Evolutionary conservation across 78 protist genomes (phyloP), one percentile per base, ranked within the genome.

Genomic region (Dictyostelium firmibasis): DNA sequence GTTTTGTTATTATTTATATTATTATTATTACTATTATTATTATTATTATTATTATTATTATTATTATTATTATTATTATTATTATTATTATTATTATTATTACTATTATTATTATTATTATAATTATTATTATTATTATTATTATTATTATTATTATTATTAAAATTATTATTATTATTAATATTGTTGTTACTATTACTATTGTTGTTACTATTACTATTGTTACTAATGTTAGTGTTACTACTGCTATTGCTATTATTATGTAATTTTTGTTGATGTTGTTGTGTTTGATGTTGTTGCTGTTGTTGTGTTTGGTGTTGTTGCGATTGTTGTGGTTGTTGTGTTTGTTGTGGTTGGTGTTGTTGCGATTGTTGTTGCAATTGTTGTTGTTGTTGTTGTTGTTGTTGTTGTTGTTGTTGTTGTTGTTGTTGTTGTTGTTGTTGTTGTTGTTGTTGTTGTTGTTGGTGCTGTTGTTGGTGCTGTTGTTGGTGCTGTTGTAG

Each of bases 301-400:
- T 82, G 33, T 29, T 33, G 53, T 35, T 82, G 76, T 20, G 33
- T 29, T 33, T 47, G 76, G 0, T 70, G 50, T 82, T 35, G 31
- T 18, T 33, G 44, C 35, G 7, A 14, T 0, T 31, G 43, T 29
- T 69, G 75, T 72, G 72, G 78, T 43, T 64, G 78, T n/a, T 38
- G 27, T 35, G 25, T 20, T 47, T 41, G 36, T 44, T 44, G 41
- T 47, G 25, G 69, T 47, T 79, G 36, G 13, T 83, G 87, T 36
- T 38, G 87, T 64, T 64, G 87, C n/a, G 11, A 43, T 31, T 53
- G 67, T 31, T 53, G 74, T 81, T 29, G 74, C n/a, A n/a, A n/a
- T 18, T 81, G 91, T 20, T 74, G 83, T 29, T 72, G 91, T 16
- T 50, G 91, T 53, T 74, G 83, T 4, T 47, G 88, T 38, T 38